Evolutionary conservation across 2,329 filamentous ascomycete genomes (phyloP).

Genomic region (Phialemonium atrogriseum): DNA sequence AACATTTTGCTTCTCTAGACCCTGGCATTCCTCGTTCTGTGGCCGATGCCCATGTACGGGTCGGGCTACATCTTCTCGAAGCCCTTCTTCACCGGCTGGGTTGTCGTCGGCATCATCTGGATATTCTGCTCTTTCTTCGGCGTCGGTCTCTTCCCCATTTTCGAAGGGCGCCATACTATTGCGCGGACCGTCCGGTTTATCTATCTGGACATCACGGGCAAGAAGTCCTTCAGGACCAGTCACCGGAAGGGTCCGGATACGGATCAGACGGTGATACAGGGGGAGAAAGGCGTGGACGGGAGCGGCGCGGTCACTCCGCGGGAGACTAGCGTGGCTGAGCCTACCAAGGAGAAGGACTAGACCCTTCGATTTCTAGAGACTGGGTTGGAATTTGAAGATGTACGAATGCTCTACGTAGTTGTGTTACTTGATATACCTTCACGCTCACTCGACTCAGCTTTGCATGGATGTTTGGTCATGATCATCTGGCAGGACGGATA

Average conservation of each 20-base stretch:
- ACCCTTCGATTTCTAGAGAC: no score
- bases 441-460: no score
- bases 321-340: no score
- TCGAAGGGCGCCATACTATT: conserved; percentile 66
- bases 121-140: conserved; percentile 63
- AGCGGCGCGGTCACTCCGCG: no score
- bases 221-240: conserved; percentile 19
- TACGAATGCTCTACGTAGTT: no score
- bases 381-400: no score
- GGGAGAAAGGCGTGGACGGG: neutral
- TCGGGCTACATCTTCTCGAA: conserved; percentile 73
- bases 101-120: conserved; percentile 71
- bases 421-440: no score
- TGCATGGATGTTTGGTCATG: no score
- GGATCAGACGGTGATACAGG: no score
- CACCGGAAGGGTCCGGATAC: neutral
- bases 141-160: conserved; percentile 75
- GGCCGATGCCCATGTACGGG: conserved; percentile 91
- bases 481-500: no score
- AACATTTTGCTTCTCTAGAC: conserved; percentile 29
- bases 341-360: conserved; percentile 12
- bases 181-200: conserved; percentile 53
- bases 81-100: conserved; percentile 77
- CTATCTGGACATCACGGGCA: conserved; percentile 47
- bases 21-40: conserved; percentile 66